These are phyloP conservation scores for Spergularia azorica DNA, from an alignment of 179 eudicot species.

Conservation along the genomic window DNA sequence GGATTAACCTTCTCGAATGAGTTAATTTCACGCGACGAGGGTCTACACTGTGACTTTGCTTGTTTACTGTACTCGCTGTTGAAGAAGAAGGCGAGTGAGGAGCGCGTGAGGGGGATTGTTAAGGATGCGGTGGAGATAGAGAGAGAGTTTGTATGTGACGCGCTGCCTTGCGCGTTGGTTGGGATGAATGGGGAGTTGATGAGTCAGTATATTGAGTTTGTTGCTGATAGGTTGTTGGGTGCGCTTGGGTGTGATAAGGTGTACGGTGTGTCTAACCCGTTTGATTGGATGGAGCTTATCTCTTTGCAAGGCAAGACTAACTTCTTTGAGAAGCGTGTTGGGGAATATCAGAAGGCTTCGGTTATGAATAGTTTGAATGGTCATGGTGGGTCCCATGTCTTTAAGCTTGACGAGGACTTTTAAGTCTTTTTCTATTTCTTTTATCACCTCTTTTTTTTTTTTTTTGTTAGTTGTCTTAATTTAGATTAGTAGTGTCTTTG, in stretches of 20 bases:
- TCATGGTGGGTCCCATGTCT: constrained; percentile 58
- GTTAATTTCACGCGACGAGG: constrained; percentile 80
- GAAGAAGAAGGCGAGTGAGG: constrained; percentile 58
- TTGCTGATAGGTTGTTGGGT: constrained; percentile 66
- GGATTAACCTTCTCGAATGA: constrained; percentile 88
- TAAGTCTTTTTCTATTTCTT: neutral
- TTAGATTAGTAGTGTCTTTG: neutral
- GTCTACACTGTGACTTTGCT: constrained; percentile 80
- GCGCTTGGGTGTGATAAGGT: constrained; percentile 62
- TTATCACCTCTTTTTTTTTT: neutral
- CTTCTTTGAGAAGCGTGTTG: constrained; percentile 84
- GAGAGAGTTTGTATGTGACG: constrained; percentile 81
- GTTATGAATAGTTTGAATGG: constrained; percentile 73
- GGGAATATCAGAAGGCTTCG: constrained; percentile 86
- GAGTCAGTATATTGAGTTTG: constrained; percentile 79
- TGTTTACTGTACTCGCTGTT: constrained; percentile 62
- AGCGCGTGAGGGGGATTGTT: constrained; percentile 55
- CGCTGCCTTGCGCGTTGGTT: constrained; percentile 68
- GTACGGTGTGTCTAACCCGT: constrained; percentile 63
- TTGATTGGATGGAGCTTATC: constrained; percentile 96
- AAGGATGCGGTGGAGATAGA: constrained; percentile 77
- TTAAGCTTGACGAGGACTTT: constrained; percentile 75
- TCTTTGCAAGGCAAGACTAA: constrained; percentile 83
- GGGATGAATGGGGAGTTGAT: constrained; percentile 82
- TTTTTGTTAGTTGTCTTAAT: neutral